Evolutionary conservation across 768 basidiomycete species (phyloP), one percentile per base, ranked within the genome.

Genomic region (Suillus paluster): DNA sequence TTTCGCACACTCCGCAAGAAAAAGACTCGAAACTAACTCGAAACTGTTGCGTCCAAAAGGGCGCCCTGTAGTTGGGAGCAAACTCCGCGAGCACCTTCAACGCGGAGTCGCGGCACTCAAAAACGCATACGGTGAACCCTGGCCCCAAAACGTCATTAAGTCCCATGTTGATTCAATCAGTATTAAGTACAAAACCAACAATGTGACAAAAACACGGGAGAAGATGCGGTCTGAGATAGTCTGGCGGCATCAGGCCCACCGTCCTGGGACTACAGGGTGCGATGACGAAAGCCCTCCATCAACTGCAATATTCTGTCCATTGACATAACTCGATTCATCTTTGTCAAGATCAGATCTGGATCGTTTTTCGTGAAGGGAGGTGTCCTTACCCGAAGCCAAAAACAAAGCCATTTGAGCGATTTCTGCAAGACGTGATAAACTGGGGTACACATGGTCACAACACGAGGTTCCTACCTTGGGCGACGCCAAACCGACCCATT

Each of bases 251-350:
- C 67, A 92, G n/a, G 79, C 81, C 83, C 84, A 85, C 71, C 86
- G 84, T 1, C 93, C 93, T 5, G 92, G 90, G 8, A 90, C 77
- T 9, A 94, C 88, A 6, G 94, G 94, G 68, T 87, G 84, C 0
- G 92, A 93, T 27, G 88, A 79, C 12, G 91, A 88, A 62, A 97
- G 74, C 1, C 94, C 95, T 8, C 95, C 96, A 67, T 97, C 95
- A 34, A 95, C 89, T 0, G 89, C 89, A 34, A 94, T 82, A 68
- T 88, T 90, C 70, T 95, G 92, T 17, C 93, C 96, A 70, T 96
- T 97, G 60, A 98, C 86, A 74, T 95, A 96, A 75, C 93, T 95
- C 1, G 93, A 88, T 64, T 94, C 92, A 67, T 95, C 94, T 94
- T 70, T 11, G 54, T 36, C 41, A 42, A 46, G 54, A 44, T 67